Conservation (phyloP, 2,329 filamentous ascomycete species). For the Botryotinia globosa region DNA sequence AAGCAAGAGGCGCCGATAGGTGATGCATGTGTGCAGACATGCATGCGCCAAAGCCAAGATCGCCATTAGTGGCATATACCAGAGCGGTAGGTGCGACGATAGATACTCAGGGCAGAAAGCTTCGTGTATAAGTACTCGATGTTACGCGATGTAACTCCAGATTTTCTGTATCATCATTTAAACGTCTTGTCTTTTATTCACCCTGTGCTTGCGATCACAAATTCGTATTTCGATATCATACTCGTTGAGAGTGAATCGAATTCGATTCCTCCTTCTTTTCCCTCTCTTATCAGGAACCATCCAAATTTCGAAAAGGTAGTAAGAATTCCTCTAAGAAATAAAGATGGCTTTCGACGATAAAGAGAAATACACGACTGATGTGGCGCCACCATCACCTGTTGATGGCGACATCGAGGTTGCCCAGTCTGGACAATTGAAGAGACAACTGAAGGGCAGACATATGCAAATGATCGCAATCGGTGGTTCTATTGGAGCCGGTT, state of each 20-base stretch:
- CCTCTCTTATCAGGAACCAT: neutral
- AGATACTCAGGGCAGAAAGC: neutral
- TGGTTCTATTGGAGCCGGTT: conserved; percentile 50
- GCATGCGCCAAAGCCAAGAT: neutral
- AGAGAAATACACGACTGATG: conserved; percentile 26
- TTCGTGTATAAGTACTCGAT: conserved; percentile 9
- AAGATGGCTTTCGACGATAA: conserved; percentile 18
- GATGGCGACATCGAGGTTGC: conserved; percentile 29
- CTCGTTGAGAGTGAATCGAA: conserved; percentile 10
- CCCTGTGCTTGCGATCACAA: neutral
- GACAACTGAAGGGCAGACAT: conserved; percentile 47
- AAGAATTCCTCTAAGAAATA: neutral
- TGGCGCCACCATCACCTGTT: conserved; percentile 5
- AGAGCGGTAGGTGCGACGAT: conserved; percentile 2
- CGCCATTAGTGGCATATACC: neutral
- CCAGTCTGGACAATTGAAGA: conserved; percentile 38
- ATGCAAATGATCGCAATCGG: conserved; percentile 53
- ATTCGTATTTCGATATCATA: conserved; percentile 1
- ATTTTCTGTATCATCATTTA: neutral
- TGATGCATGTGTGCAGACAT: neutral
- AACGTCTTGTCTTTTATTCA: neutral
- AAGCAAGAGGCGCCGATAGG: neutral
- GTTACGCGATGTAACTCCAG: neutral
- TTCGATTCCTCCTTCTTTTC: neutral
- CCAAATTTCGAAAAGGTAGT: neutral